Evolutionary conservation across 2,329 filamentous ascomycete genomes (phyloP).

Genomic region (Thelonectria discophora): DNA sequence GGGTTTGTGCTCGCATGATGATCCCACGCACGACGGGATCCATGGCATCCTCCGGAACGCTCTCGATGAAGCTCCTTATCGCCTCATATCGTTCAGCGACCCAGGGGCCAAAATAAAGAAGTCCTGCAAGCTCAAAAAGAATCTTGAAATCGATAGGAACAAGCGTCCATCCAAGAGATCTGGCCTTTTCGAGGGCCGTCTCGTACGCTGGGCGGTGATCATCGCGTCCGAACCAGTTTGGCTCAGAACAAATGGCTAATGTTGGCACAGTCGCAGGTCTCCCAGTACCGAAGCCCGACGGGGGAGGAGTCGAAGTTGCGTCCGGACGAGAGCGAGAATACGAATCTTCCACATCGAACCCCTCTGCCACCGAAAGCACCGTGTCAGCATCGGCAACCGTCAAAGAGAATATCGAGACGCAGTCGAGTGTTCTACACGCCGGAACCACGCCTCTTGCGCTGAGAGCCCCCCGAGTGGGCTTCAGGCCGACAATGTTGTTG

Average conservation of each 20-base stretch:
- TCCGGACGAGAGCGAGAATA: conserved; percentile 57
- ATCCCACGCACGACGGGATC: conserved; percentile 49
- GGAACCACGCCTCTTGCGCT: conserved; percentile 60
- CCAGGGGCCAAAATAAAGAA: conserved; percentile 66
- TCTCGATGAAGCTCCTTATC: conserved; percentile 56
- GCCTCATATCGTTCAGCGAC: conserved; percentile 66
- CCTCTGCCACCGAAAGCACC: conserved; percentile 59
- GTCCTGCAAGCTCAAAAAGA: conserved; percentile 61
- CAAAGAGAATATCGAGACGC: conserved; percentile 62
- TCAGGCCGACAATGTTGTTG: conserved; percentile 62
- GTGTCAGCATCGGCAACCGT: conserved; percentile 59
- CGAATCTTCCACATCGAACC: conserved; percentile 58
- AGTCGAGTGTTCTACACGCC: conserved; percentile 66
- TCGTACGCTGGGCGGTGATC: conserved; percentile 55
- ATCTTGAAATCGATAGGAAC: conserved; percentile 56
- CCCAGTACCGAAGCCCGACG: conserved; percentile 44
- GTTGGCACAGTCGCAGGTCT: conserved; percentile 40
- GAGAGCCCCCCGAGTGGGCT: conserved; percentile 63
- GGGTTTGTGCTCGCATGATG: conserved; percentile 50
- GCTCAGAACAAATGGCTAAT: conserved; percentile 52
- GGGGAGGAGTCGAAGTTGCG: neutral
- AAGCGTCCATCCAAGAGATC: conserved; percentile 52
- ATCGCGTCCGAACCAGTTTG: conserved; percentile 47
- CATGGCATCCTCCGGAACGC: conserved; percentile 41
- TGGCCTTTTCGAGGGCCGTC: conserved; percentile 49